phyloP scores from a whole-genome alignment of 352 stramenopile species.

The Plasmopara muralis region DNA sequence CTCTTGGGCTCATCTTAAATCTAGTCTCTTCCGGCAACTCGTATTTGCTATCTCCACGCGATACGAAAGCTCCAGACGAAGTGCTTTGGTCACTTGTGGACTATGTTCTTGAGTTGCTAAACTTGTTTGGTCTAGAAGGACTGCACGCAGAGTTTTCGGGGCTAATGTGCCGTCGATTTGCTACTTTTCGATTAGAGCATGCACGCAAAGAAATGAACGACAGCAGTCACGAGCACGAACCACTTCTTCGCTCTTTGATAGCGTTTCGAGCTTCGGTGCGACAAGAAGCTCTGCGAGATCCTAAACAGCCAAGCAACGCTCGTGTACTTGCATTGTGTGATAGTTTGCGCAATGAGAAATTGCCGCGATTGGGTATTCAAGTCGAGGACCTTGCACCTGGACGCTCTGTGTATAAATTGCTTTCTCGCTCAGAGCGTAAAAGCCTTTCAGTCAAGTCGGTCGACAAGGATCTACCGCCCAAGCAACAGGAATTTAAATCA shows the following conservation, averaged over 20 bases:
- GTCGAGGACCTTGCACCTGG: conserved; percentile 64
- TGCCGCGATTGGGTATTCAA: conserved; percentile 51
- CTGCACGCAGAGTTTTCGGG: conserved; percentile 46
- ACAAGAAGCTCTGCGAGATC: conserved; percentile 46
- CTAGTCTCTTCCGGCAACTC: conserved; percentile 58
- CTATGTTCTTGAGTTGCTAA: conserved; percentile 66
- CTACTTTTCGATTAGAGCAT: not conserved
- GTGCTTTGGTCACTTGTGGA: conserved; percentile 42
- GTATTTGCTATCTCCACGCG: conserved; percentile 41
- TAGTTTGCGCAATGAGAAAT: conserved; percentile 44
- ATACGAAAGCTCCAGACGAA: conserved; percentile 35
- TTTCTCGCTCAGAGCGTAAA: conserved; percentile 33
- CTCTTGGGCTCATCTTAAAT: conserved; percentile 58
- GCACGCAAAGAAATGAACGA: conserved; percentile 4
- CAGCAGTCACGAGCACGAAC: conserved; percentile 22
- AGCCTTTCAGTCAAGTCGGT: conserved; percentile 9
- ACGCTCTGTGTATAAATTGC: conserved; percentile 50
- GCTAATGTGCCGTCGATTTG: conserved; percentile 27
- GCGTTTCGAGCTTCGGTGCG: conserved; percentile 60
- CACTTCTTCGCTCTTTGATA: conserved; percentile 43
- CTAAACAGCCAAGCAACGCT: conserved; percentile 29
- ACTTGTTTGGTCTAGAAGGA: conserved; percentile 60
- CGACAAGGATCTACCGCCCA: conserved; percentile 16
- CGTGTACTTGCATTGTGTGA: conserved; percentile 59
- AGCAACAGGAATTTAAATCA: conserved; percentile 53